A percentile compares a stretch with the other conserved stretches of the same genome.
Conservation (phyloP, 257 asterid genomes). For the Sherardia arvensis region DNA sequence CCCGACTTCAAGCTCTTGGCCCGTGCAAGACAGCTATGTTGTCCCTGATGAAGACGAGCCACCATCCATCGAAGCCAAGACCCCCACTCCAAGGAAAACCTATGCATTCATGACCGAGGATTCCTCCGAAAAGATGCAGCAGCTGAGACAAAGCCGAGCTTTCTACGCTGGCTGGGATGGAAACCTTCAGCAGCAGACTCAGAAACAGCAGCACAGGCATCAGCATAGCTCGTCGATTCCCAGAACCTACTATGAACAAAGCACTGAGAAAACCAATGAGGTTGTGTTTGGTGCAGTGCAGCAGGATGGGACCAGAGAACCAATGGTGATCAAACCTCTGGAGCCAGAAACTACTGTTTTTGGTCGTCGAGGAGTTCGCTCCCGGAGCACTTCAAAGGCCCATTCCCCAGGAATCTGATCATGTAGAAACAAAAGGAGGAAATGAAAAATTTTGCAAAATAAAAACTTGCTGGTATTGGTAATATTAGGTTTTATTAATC, state of each 20-base stretch:
- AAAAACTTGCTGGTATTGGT: constrained; percentile 26
- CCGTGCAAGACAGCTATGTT: constrained; percentile 73
- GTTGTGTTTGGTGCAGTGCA: constrained; percentile 86
- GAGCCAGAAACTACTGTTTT: constrained; percentile 41
- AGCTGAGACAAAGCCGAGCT: constrained; percentile 66
- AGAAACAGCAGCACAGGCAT: constrained; percentile 64
- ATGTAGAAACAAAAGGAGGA: background rate
- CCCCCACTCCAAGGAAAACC: constrained; percentile 85
- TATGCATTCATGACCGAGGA: constrained; percentile 89
- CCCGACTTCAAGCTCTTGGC: constrained; percentile 41
- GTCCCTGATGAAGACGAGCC: constrained; percentile 75
- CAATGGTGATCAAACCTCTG: constrained; percentile 57
- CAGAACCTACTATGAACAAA: constrained; percentile 62
- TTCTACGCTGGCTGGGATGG: constrained; percentile 71
- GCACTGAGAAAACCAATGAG: constrained; percentile 53
- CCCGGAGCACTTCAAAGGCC: constrained; percentile 27
- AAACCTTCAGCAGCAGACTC: constrained; percentile 37
- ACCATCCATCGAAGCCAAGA: constrained; percentile 56
- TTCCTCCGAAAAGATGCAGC: constrained; percentile 77
- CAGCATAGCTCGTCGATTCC: constrained; percentile 52
- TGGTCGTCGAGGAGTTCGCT: constrained; percentile 30
- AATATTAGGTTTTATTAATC: constrained; percentile 24
- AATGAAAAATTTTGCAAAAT: background rate
- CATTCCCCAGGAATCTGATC: constrained; percentile 41
- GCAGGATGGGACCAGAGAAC: constrained; percentile 32